Conservation (phyloP, 1,139 yeast species). For the Tardiomyces blankii region DNA sequence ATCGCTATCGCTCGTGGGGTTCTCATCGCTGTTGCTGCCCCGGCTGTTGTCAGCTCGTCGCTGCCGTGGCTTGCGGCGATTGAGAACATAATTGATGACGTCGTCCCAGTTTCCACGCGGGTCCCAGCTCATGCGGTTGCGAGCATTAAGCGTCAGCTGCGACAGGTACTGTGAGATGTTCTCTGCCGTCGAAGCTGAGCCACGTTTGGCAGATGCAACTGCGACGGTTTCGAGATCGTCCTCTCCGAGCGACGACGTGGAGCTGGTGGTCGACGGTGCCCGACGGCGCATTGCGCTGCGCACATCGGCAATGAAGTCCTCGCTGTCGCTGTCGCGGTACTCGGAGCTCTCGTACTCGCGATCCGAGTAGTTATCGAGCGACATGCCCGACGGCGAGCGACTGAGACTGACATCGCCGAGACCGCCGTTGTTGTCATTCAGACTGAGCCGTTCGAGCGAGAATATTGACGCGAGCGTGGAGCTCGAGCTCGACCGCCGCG, state of each 20-base stretch:
- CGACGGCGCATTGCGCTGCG: background rate
- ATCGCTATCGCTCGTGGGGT: conserved; percentile 14
- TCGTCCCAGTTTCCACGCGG: conserved; percentile 16
- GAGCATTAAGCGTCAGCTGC: conserved; percentile 12
- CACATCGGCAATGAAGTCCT: background rate
- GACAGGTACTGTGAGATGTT: conserved; percentile 11
- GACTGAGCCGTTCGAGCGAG: background rate
- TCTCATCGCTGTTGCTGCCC: background rate
- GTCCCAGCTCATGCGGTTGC: conserved; percentile 16
- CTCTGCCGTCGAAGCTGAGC: background rate
- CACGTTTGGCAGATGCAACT: background rate
- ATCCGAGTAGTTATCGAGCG: background rate
- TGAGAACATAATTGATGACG: conserved; percentile 12
- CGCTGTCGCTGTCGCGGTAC: background rate
- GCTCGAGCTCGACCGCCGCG: conserved; percentile 9
- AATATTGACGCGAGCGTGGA: background rate
- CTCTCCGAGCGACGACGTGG: background rate
- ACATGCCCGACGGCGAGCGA: background rate
- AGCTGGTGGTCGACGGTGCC: background rate
- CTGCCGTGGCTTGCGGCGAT: conserved; percentile 1
- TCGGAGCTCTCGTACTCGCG: background rate
- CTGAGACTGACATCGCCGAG: background rate
- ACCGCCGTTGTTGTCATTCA: background rate
- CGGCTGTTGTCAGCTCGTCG: background rate
- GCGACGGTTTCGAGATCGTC: background rate